These are phyloP conservation scores for Melocanna baccifera DNA, from an alignment of 176 grass and related monocot genomes.

Conservation along the genomic window DNA sequence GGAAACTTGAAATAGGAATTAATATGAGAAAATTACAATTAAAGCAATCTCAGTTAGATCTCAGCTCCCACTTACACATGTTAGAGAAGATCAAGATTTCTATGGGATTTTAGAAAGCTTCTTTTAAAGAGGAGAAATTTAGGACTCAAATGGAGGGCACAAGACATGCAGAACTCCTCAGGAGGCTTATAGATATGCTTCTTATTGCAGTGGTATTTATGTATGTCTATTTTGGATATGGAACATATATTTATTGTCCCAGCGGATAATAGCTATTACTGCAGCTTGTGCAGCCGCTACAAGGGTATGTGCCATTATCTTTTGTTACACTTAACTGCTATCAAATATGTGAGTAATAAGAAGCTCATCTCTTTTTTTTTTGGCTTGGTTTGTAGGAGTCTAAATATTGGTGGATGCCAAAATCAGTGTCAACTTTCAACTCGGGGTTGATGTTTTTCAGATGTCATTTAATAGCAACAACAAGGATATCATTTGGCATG, in stretches of 20 bases:
- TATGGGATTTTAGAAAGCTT: constrained; percentile 76
- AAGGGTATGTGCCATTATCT: constrained; percentile 45
- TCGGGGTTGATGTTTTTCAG: constrained; percentile 53
- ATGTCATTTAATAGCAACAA: constrained; percentile 60
- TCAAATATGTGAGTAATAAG: not conserved
- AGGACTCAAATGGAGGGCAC: constrained; percentile 67
- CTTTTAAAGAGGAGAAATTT: constrained; percentile 83
- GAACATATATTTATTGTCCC: constrained; percentile 68
- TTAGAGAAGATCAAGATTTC: constrained; percentile 67
- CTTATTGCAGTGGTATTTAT: constrained; percentile 77
- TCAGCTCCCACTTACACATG: constrained; percentile 58
- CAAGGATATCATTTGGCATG: constrained; percentile 59
- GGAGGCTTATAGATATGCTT: constrained; percentile 74
- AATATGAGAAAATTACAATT: constrained; percentile 62
- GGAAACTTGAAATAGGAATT: constrained; percentile 74
- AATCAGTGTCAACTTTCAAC: constrained; percentile 59
- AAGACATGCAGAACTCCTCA: constrained; percentile 58
- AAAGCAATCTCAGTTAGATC: constrained; percentile 59
- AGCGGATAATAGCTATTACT: constrained; percentile 67
- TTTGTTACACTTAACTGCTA: not conserved
- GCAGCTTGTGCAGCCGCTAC: constrained; percentile 50
- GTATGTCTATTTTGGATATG: constrained; percentile 71
- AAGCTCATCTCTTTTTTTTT: not conserved
- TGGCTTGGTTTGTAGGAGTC: constrained; percentile 50
- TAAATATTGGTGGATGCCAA: constrained; percentile 87